Evolutionary conservation across 148 eudicot species (phyloP).

Genomic region (Rhododendron mucronatum): DNA sequence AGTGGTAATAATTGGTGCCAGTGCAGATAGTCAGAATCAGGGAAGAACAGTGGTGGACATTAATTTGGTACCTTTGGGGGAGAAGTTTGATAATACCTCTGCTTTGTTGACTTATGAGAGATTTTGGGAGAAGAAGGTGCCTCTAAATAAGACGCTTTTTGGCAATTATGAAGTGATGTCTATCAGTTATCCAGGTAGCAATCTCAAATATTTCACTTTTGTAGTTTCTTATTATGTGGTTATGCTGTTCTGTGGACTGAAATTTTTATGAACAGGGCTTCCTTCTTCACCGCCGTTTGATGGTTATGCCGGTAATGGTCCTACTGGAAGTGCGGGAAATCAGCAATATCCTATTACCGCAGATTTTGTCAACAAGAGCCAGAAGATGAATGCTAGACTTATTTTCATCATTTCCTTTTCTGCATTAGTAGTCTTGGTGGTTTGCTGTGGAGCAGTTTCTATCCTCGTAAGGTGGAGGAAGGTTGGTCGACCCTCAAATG

Average conservation of each 20-base stretch:
- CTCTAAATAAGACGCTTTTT: constrained; percentile 73
- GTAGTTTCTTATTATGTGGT: not conserved
- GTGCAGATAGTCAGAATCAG: constrained; percentile 71
- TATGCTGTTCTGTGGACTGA: constrained; percentile 20
- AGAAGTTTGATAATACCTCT: constrained; percentile 89
- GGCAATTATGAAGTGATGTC: constrained; percentile 72
- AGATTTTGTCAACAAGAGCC: constrained; percentile 42
- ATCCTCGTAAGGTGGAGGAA: constrained; percentile 66
- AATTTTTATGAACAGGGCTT: constrained; percentile 49
- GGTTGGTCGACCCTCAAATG: constrained; percentile 55
- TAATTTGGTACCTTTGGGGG: constrained; percentile 86
- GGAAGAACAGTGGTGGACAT: constrained; percentile 75
- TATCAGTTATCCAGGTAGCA: constrained; percentile 79
- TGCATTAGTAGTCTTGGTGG: constrained; percentile 59
- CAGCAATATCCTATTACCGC: constrained; percentile 73
- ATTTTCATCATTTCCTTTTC: constrained; percentile 65
- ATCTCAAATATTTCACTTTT: not conserved
- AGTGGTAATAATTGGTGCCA: constrained; percentile 83
- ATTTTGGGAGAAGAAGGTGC: constrained; percentile 70
- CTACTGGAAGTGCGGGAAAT: constrained; percentile 55
- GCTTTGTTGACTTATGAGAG: constrained; percentile 74
- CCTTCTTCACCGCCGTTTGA: constrained; percentile 54
- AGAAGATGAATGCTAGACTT: constrained; percentile 51
- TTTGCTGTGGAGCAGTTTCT: constrained; percentile 51
- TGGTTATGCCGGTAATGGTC: constrained; percentile 38